Percentiles rank a stretch among this genome's conserved stretches.
Evolutionary conservation across 495 filamentous ascomycete genomes (phyloP).

Genomic region (Astrothelium subdiscretum): DNA sequence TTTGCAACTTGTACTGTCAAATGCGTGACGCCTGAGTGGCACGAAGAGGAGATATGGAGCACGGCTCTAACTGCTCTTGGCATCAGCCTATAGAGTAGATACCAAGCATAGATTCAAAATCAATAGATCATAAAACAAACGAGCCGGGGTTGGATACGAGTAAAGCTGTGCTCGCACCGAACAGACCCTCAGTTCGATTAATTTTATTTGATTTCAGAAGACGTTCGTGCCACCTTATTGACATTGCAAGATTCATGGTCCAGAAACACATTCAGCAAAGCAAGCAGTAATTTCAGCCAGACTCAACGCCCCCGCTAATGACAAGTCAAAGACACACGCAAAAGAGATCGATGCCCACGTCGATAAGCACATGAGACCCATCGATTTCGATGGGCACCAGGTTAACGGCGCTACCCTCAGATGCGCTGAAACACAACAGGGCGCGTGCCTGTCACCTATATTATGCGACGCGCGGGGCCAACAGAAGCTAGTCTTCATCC

Average conservation of each 20-base stretch:
- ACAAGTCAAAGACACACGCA: not conserved
- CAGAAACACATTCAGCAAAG: not conserved
- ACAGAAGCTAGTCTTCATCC: slow-evolving; percentile 36
- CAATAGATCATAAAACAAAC: too few relatives aligned
- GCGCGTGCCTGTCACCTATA: not conserved
- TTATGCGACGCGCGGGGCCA: not conserved
- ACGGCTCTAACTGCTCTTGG: not conserved
- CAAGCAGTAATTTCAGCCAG: not conserved
- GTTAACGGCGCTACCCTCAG: too few relatives aligned
- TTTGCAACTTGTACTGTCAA: too few relatives aligned
- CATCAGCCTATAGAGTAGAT: not conserved
- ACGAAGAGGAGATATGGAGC: not conserved
- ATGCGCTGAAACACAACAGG: not conserved
- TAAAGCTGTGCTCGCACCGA: too few relatives aligned
- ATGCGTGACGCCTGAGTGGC: not conserved
- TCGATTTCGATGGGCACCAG: too few relatives aligned
- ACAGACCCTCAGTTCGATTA: too few relatives aligned
- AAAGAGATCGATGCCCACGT: too few relatives aligned
- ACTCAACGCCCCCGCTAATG: slow-evolving; percentile 1
- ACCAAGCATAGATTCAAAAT: not conserved
- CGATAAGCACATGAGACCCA: too few relatives aligned
- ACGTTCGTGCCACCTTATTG: not conserved
- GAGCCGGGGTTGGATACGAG: too few relatives aligned
- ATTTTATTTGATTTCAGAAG: not conserved
- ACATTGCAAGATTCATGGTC: not conserved